phyloP scores from a whole-genome alignment of 31 red algal genomes.

The Endocladia muricata region DNA sequence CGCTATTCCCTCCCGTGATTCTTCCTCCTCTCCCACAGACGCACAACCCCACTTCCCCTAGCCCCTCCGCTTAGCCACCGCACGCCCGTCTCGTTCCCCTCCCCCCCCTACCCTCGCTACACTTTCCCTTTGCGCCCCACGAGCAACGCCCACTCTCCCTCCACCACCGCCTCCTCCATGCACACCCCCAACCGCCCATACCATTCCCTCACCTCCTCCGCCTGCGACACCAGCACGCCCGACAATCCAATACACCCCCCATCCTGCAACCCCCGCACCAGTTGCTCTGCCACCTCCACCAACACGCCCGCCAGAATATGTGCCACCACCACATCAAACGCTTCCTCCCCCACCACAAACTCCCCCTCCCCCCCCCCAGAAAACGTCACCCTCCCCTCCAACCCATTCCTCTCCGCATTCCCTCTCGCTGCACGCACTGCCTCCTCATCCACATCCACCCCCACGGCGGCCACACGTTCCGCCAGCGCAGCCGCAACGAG shows the following conservation, averaged over 20 bases:
- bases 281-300: constrained; percentile 40
- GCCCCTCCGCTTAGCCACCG: neutral
- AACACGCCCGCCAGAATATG: constrained; percentile 83
- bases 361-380: constrained; percentile 21
- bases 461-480: constrained; percentile 24
- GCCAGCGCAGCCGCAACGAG: constrained; percentile 37
- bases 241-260: constrained; percentile 64
- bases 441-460: constrained; percentile 72
- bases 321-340: constrained; percentile 67
- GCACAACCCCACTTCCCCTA: no score
- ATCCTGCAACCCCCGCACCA: constrained; percentile 17
- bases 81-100: neutral
- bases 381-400: constrained; percentile 1
- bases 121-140: constrained; percentile 1
- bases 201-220: constrained; percentile 14
- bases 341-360: neutral
- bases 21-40: no score
- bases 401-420: constrained; percentile 62
- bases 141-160: constrained; percentile 63
- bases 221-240: constrained; percentile 23
- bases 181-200: constrained; percentile 6
- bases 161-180: constrained; percentile 26
- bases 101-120: neutral
- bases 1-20: no score
- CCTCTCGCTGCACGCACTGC: constrained; percentile 44